A percentile compares a stretch with the other conserved stretches of the same genome.
Evolutionary conservation across 768 basidiomycete species (phyloP).

Genomic region (Collybia sp.): DNA sequence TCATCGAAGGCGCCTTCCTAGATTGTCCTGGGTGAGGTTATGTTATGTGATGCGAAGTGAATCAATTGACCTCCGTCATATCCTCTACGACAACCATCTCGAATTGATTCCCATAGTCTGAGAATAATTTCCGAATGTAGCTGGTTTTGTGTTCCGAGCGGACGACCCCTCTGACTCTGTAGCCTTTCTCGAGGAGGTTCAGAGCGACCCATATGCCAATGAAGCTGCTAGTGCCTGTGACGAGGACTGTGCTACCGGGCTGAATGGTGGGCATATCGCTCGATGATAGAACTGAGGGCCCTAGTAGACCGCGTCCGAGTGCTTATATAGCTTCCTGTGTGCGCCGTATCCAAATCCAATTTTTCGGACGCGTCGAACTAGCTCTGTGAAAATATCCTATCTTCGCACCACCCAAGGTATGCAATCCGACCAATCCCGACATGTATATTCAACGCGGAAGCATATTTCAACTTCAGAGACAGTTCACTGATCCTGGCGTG

Average conservation of each 20-base stretch:
- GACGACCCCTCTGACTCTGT: not conserved
- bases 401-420: too few species aligned
- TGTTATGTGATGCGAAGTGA: not conserved
- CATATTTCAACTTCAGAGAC: too few species aligned
- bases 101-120: conserved; percentile 49
- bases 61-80: conserved; percentile 34
- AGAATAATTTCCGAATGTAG: conserved; percentile 26
- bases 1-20: conserved; percentile 74
- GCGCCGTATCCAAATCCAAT: too few species aligned
- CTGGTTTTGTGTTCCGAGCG: not conserved
- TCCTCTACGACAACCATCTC: conserved; percentile 70
- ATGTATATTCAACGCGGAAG: too few species aligned
- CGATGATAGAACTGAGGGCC: too few species aligned
- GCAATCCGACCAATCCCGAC: too few species aligned
- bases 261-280: not conserved
- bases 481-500: too few species aligned
- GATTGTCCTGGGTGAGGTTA: not conserved
- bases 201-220: not conserved
- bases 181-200: not conserved
- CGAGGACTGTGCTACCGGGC: not conserved
- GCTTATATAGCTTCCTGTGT: too few species aligned
- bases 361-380: too few species aligned
- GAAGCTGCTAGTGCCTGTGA: not conserved
- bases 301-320: too few species aligned
- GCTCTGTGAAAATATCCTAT: too few species aligned